Base-by-base conservation (phyloP, 139 green algal genomes). In the Micromonas commoda region DNA sequence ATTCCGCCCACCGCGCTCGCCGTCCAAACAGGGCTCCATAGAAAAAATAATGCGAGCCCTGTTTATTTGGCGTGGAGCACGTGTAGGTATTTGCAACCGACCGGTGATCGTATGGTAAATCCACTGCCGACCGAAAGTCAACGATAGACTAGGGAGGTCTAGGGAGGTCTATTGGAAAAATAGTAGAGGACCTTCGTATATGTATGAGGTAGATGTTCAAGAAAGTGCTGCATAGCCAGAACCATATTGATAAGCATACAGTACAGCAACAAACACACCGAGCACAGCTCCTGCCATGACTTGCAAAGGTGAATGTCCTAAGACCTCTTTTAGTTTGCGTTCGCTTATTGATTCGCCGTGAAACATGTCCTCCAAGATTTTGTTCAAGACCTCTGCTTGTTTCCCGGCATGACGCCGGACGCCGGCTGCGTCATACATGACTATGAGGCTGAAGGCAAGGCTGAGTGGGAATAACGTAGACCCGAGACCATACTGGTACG, bases 401-500 rank as follows among this genome's bases (percentile, higher is more conserved):
- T 82, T 85, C 85, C 94, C 94, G 54, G 95, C 95, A 81, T 99
- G 95, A 28, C 88, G 81, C 31, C 95, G 83, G 39, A 99, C 93
- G n/a, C 91, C 91, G 45, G 95, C 93, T 2, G 95, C 95, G 83
- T 99, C 95, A 78, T 99, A 99, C 95, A 98, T 98, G 21, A 98
- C 93, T 37, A 99, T 96, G 6, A 92, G 81, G 60, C 82, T 96
- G 89, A 99, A 97, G 23, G 84, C 91, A 1, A 97, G 78, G 26
- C 80, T 84, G 23, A 97, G 76, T 0, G 95, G 89, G 81, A 99
- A 99, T 1, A 97, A 73, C 0, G 89, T 69, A 75, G 84, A 92
- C 61, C 83, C 83, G 32, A 99, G 65, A 6, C 95, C 95, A 39
- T 96, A 86, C 69, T 90, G 81, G 45, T 96, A 79, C 0, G 88